Evolutionary conservation across 768 basidiomycete genomes (phyloP).

Genomic region (Boletus fagicola): DNA sequence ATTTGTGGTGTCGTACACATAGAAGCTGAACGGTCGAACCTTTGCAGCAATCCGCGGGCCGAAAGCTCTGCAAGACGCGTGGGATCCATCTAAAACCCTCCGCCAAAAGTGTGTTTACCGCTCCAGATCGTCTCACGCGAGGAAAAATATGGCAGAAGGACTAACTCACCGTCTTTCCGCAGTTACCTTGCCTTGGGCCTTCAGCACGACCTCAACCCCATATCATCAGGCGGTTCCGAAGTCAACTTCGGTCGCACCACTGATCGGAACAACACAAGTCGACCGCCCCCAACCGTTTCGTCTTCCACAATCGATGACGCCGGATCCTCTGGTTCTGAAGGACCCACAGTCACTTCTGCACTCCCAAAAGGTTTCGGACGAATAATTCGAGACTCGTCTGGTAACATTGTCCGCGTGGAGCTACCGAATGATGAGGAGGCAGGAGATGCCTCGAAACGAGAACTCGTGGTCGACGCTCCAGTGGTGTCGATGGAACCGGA

Average conservation of each 20-base stretch:
- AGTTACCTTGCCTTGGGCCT: constrained; percentile 84
- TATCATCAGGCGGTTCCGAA: constrained; percentile 68
- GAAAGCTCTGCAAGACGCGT: constrained; percentile 74
- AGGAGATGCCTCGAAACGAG: constrained; percentile 19
- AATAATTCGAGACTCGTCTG: constrained; percentile 77
- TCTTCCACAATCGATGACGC: not conserved
- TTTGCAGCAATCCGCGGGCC: constrained; percentile 75
- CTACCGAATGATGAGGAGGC: constrained; percentile 51
- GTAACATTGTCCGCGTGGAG: constrained; percentile 71
- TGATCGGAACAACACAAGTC: not conserved
- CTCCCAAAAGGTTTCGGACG: constrained; percentile 71
- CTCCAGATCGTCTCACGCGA: not conserved
- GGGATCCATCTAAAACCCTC: constrained; percentile 86
- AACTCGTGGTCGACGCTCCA: constrained; percentile 43
- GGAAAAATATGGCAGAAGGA: not conserved
- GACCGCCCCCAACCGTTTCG: not conserved
- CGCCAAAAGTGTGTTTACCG: constrained; percentile 78
- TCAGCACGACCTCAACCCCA: constrained; percentile 63
- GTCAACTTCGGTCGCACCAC: constrained; percentile 17
- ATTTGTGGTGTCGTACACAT: not conserved
- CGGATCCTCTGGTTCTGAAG: constrained; percentile 2
- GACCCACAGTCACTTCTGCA: constrained; percentile 20
- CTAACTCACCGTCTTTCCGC: constrained; percentile 3
- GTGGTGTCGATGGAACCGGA: constrained; percentile 14
- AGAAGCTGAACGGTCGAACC: constrained; percentile 5